Percentiles rank a stretch among this genome's conserved stretches.
These are phyloP conservation scores for Aspergillus haitiensis DNA, from an alignment of 495 filamentous ascomycete genomes.

Conservation along the genomic window DNA sequence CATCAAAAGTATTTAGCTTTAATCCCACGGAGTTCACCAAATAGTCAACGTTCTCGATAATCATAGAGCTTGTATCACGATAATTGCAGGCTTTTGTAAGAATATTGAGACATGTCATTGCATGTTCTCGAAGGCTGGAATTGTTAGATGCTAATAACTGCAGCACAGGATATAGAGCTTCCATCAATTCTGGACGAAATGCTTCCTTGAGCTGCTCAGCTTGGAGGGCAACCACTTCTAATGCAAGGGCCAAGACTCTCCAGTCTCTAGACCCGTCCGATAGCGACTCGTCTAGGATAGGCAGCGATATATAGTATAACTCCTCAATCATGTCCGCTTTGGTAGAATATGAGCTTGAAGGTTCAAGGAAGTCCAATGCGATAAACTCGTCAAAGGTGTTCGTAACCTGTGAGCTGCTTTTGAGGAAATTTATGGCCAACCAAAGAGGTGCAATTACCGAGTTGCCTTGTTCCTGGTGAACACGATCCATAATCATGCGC, in stretches of 20 bases:
- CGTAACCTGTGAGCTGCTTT: conserved; percentile 45
- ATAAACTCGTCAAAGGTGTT: conserved; percentile 68
- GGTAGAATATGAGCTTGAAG: conserved; percentile 35
- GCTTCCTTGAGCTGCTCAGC: conserved; percentile 62
- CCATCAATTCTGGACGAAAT: conserved; percentile 84
- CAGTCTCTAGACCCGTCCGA: conserved; percentile 61
- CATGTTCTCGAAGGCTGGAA: conserved; percentile 70
- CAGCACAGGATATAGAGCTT: conserved; percentile 85
- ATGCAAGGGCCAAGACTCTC: conserved; percentile 65
- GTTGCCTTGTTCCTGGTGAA: conserved; percentile 54
- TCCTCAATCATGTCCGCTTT: conserved; percentile 67
- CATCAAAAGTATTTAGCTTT: conserved; percentile 85
- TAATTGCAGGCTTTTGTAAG: conserved; percentile 78
- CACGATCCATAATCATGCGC: conserved; percentile 57
- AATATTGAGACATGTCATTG: conserved; percentile 79
- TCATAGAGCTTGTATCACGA: conserved; percentile 66
- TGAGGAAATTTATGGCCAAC: conserved; percentile 73
- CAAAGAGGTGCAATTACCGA: conserved; percentile 72
- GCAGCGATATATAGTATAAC: conserved; percentile 74
- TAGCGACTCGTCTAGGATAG: conserved; percentile 54
- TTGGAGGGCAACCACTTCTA: conserved; percentile 73
- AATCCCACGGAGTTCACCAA: conserved; percentile 89
- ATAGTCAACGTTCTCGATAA: conserved; percentile 94
- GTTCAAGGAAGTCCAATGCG: conserved; percentile 40
- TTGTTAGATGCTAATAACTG: conserved; percentile 79